Conservation (phyloP, 306 rosid genomes). For the Dalbergia oliveri region DNA sequence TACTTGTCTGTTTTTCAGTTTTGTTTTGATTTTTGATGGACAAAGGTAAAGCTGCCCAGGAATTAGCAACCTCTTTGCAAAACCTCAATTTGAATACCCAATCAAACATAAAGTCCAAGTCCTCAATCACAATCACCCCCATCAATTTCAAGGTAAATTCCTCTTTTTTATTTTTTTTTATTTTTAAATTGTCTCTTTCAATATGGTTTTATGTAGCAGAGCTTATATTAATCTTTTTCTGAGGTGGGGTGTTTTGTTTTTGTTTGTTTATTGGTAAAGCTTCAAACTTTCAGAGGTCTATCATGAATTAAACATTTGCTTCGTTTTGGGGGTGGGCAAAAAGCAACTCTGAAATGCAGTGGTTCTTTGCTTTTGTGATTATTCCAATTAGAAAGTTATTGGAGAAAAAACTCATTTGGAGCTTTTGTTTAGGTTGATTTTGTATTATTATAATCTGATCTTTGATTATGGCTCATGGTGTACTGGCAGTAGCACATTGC, state of each 20-base stretch:
- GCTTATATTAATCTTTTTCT: background rate
- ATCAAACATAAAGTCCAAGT: slow-evolving; percentile 52
- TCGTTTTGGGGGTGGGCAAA: background rate
- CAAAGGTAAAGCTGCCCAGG: slow-evolving; percentile 52
- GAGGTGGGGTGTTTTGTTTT: background rate
- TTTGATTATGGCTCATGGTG: background rate
- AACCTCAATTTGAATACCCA: slow-evolving; percentile 66
- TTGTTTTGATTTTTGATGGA: slow-evolving; percentile 69
- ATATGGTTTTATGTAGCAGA: background rate
- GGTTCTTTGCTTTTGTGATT: background rate
- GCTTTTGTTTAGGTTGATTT: slow-evolving; percentile 11
- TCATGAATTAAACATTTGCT: background rate
- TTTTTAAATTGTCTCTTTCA: background rate
- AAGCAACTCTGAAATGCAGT: background rate
- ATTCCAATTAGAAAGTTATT: background rate
- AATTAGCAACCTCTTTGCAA: slow-evolving; percentile 51
- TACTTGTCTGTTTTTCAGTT: background rate
- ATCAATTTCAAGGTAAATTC: slow-evolving; percentile 53
- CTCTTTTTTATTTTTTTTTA: background rate
- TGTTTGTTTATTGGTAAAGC: background rate
- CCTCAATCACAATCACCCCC: slow-evolving; percentile 33
- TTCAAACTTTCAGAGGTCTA: slow-evolving; percentile 24
- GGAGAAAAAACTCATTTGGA: background rate
- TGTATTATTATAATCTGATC: background rate
- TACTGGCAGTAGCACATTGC: slow-evolving; percentile 1